phyloP scores from a whole-genome alignment of 179 eudicot species.

The Silene vulgaris region DNA sequence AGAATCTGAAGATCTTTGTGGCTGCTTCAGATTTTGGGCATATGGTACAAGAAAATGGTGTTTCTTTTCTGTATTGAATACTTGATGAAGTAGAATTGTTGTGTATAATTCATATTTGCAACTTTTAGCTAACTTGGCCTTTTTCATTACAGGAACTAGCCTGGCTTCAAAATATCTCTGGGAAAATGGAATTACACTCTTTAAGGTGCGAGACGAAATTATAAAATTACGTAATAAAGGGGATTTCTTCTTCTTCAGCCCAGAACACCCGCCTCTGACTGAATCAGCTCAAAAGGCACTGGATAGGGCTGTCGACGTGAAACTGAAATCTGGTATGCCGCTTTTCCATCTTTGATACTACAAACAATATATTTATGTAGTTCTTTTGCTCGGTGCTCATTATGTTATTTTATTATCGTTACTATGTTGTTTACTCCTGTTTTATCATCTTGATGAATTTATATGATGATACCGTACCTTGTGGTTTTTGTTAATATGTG shows the following conservation, averaged over 20 bases:
- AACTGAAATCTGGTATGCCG: slow-evolving; percentile 63
- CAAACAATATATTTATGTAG: not conserved
- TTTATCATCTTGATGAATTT: not conserved
- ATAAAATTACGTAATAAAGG: slow-evolving; percentile 52
- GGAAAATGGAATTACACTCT: slow-evolving; percentile 64
- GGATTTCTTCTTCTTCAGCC: slow-evolving; percentile 43
- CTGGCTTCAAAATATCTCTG: slow-evolving; percentile 55
- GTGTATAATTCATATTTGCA: not conserved
- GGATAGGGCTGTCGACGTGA: slow-evolving; percentile 71
- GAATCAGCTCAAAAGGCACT: slow-evolving; percentile 74
- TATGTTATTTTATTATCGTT: not conserved
- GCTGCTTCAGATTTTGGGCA: slow-evolving; percentile 1
- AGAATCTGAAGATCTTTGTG: too few species aligned
- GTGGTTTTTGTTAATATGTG: not conserved
- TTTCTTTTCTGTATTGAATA: not conserved
- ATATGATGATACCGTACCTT: not conserved
- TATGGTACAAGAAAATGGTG: not conserved
- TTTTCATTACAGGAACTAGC: slow-evolving; percentile 56
- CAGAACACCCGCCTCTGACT: slow-evolving; percentile 74
- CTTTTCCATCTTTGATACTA: not conserved
- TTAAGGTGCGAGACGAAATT: slow-evolving; percentile 64
- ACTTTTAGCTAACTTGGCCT: not conserved
- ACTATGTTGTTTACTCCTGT: not conserved
- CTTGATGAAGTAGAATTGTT: too few species aligned
- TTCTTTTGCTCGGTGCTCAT: not conserved